phyloP scores from a whole-genome alignment of 352 stramenopile genomes.

The Aphanomyces cochlioides region DNA sequence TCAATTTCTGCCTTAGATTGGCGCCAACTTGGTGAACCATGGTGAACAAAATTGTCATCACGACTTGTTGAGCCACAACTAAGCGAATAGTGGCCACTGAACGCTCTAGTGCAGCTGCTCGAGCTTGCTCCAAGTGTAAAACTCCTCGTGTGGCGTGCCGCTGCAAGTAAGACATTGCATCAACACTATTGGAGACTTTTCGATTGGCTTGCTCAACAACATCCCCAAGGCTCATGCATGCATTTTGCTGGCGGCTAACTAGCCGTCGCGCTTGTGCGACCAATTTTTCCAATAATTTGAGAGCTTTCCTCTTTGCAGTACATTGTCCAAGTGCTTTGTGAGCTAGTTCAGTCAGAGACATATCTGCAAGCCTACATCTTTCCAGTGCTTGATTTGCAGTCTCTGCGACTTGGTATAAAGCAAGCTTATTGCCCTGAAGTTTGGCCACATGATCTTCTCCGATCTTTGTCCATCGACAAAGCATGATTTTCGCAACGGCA shows the following conservation, averaged over 20 bases:
- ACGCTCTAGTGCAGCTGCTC: background rate
- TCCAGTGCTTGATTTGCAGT: background rate
- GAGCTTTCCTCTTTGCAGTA: background rate
- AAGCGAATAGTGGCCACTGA: background rate
- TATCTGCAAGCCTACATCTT: background rate
- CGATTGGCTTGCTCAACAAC: background rate
- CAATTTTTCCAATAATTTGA: background rate
- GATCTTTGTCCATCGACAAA: background rate
- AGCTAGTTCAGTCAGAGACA: background rate
- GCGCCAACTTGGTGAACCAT: background rate
- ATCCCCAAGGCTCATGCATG: background rate
- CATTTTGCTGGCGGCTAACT: background rate
- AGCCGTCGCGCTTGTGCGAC: background rate
- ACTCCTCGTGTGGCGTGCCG: background rate
- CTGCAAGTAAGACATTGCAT: background rate
- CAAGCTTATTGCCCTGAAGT: background rate
- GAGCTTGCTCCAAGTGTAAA: background rate
- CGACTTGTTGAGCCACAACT: constrained; percentile 1
- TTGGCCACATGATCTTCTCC: background rate
- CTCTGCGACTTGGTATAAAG: background rate
- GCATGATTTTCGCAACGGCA: background rate
- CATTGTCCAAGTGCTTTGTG: background rate
- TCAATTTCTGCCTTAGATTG: no score
- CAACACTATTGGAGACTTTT: background rate
- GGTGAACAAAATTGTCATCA: constrained; percentile 5